Base-by-base conservation (phyloP, 1,139 yeast species). In the Candida labiduridarum region DNA sequence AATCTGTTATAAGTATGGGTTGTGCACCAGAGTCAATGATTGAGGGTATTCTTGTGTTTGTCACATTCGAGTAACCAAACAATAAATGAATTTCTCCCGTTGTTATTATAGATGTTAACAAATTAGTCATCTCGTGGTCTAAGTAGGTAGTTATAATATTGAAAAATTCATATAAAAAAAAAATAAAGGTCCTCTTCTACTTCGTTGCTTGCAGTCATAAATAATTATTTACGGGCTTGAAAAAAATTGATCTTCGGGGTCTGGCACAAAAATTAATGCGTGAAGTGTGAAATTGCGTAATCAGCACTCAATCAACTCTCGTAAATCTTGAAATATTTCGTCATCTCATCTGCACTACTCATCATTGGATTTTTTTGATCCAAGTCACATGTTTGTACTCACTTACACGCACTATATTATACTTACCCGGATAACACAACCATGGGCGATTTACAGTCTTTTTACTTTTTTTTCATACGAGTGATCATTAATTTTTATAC, bases 11-110 rank as follows among this genome's bases (percentile, higher is more conserved):
- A 14, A 85, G 66, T 1, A 84, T 69, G 1, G 89, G 84, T 2
- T 51, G 60, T 1, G 90, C 92, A 10, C 90, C 89, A 18, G 83
- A 66, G 38, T 76, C 78, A 18, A 79, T 58, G 6, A 85, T 72
- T 14, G 78, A 65, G 39, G 70, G 71, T 15, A 81, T 71, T 53
- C 96, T 74, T 35, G 74, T 70, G n/a, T 72, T 65, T 0, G 85
- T 71, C 19, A 82, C 76, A 3, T 86, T 72, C 1, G 77, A 45
- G 16, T 56, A 62, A 0, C 96, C 96, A 8, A 88, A 67, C 2
- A 90, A 76, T 40, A 89, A 67, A 57, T 85, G 89, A 1, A 69
- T 68, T 59, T 87, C 89, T 19, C 72, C 83, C 8, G 62, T 55
- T 48, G 87, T 74, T 51, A 78, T 68, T 48, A 78, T 67, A 2